Evolutionary conservation across 2,329 filamentous ascomycete genomes (phyloP).

Genomic region (Microascus cirrosus): DNA sequence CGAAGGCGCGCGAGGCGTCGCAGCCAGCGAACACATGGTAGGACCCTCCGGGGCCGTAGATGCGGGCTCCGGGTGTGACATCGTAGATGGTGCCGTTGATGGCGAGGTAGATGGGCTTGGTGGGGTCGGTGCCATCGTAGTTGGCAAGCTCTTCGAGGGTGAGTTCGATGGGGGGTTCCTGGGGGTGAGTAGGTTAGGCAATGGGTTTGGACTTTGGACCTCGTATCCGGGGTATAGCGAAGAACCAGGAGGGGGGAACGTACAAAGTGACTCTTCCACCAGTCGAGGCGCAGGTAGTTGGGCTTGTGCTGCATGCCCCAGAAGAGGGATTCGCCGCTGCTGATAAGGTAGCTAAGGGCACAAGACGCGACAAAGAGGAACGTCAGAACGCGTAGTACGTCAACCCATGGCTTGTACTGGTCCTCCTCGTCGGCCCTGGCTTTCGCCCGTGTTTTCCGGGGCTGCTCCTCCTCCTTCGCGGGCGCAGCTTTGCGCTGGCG

Average conservation of each 20-base stretch:
- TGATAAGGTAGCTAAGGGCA: conserved; percentile 66
- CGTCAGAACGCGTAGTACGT: conserved; percentile 57
- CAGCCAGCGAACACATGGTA: conserved; percentile 81
- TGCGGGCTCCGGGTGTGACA: conserved; percentile 54
- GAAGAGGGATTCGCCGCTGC: conserved; percentile 55
- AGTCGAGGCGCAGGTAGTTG: conserved; percentile 46
- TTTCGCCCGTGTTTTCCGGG: conserved; percentile 10
- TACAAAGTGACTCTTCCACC: conserved; percentile 53
- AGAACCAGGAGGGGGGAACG: conserved; percentile 13
- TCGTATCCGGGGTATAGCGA: neutral
- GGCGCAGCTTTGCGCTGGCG: conserved; percentile 29
- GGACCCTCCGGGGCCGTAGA: conserved; percentile 75
- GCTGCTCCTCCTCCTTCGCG: neutral
- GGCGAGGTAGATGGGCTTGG: conserved; percentile 77
- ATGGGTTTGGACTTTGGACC: neutral
- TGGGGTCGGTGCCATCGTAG: conserved; percentile 68
- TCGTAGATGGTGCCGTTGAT: conserved; percentile 84
- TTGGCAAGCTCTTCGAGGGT: conserved; percentile 62
- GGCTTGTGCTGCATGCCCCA: conserved; percentile 55
- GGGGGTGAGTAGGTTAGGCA: neutral
- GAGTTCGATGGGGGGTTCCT: conserved; percentile 53
- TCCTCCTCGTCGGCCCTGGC: conserved; percentile 42
- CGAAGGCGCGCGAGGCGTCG: conserved; percentile 79
- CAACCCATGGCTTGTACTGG: conserved; percentile 49
- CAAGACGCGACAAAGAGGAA: conserved; percentile 56